A percentile compares a stretch with the other conserved stretches of the same genome.
Evolutionary conservation across 2,329 filamentous ascomycete species (phyloP).

Genomic region (Tolypocladium pustulatum): DNA sequence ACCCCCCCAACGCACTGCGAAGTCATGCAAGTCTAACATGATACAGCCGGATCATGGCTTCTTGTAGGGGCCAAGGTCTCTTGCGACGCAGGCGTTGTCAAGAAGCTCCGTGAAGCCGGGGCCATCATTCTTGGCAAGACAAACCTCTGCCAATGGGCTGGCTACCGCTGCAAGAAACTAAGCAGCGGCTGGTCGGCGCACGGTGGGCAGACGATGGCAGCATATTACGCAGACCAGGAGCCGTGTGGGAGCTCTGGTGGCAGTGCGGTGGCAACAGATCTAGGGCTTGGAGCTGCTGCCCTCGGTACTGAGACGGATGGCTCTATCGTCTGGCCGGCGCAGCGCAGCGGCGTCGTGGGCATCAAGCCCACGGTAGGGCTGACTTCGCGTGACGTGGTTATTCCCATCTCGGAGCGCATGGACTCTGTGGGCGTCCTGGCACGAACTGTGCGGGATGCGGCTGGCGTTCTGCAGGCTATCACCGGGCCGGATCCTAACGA

Average conservation of each 20-base stretch:
- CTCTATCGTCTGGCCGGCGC: slow-evolving; percentile 15
- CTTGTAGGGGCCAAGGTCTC: slow-evolving; percentile 44
- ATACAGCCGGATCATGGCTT: slow-evolving; percentile 41
- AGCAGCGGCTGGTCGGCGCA: slow-evolving; percentile 54
- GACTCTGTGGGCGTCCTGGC: slow-evolving; percentile 55
- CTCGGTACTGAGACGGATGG: slow-evolving; percentile 47
- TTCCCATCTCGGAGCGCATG: slow-evolving; percentile 51
- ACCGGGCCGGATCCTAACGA: slow-evolving; percentile 48
- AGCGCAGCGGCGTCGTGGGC: not conserved
- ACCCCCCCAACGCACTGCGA: not conserved
- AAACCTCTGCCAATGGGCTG: slow-evolving; percentile 53
- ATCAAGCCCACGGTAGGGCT: not conserved
- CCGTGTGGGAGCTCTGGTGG: slow-evolving; percentile 52
- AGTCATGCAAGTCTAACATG: not conserved
- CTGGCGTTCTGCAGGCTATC: slow-evolving; percentile 49
- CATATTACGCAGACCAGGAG: slow-evolving; percentile 50
- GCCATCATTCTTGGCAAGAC: slow-evolving; percentile 54
- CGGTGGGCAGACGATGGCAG: slow-evolving; percentile 49
- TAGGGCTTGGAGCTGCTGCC: slow-evolving; percentile 48
- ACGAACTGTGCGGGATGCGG: slow-evolving; percentile 52
- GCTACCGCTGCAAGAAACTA: slow-evolving; percentile 43
- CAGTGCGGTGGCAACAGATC: slow-evolving; percentile 45
- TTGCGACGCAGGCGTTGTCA: slow-evolving; percentile 44
- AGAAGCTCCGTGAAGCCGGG: slow-evolving; percentile 47
- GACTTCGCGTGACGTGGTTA: slow-evolving; percentile 24